Evolutionary conservation across 2,329 filamentous ascomycete genomes (phyloP).

Genomic region (Cladophialophora bantiana): DNA sequence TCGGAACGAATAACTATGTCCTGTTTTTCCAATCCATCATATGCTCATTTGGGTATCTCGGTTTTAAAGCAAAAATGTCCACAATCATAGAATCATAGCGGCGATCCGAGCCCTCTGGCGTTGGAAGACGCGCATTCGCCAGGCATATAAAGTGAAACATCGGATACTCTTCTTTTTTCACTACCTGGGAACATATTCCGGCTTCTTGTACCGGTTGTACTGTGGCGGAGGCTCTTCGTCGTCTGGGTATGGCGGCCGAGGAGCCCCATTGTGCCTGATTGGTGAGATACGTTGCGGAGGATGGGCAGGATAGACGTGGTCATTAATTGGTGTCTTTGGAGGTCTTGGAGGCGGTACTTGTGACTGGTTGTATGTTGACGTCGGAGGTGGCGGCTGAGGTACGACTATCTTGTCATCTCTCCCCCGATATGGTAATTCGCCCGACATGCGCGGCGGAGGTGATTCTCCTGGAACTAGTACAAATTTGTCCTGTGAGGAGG

Average conservation of each 20-base stretch:
- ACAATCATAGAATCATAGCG: slow-evolving; percentile 14
- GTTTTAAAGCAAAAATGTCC: slow-evolving; percentile 5
- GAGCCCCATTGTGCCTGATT: slow-evolving; percentile 43
- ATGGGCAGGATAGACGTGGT: slow-evolving; percentile 22
- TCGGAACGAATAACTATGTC: neutral
- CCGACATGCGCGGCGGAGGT: slow-evolving; percentile 40
- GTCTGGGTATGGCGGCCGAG: slow-evolving; percentile 73
- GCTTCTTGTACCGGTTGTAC: slow-evolving; percentile 87
- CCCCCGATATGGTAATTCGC: slow-evolving; percentile 45
- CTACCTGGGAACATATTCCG: slow-evolving; percentile 62
- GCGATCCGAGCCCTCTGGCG: neutral
- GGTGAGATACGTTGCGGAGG: slow-evolving; percentile 45
- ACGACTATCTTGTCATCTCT: slow-evolving; percentile 47
- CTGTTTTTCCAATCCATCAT: slow-evolving; percentile 4
- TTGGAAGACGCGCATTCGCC: neutral
- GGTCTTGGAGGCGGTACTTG: slow-evolving; percentile 70
- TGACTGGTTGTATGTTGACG: slow-evolving; percentile 47
- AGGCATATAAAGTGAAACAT: neutral
- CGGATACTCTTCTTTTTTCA: neutral
- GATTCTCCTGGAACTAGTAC: slow-evolving; percentile 68
- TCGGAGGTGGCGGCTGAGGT: slow-evolving; percentile 41
- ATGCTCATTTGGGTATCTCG: slow-evolving; percentile 20
- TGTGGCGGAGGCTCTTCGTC: slow-evolving; percentile 77
- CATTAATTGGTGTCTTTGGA: slow-evolving; percentile 73
- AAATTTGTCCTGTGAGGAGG: slow-evolving; percentile 73